Conservation (phyloP, 768 basidiomycete species). For the Kockovaella imperatae region DNA sequence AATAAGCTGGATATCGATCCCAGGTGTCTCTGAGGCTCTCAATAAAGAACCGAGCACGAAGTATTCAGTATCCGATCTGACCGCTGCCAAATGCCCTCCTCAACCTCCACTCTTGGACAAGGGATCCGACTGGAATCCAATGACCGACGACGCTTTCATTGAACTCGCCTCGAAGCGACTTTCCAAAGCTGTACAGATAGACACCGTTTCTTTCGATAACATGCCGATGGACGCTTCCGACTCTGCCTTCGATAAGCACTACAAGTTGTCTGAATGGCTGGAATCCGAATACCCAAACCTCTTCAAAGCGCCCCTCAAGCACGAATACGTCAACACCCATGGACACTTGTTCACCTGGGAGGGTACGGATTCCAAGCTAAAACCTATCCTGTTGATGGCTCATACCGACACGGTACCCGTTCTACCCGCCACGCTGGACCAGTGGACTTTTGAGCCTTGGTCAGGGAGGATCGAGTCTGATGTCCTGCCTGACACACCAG, state of each 20-base stretch:
- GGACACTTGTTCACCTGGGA: conserved; percentile 69
- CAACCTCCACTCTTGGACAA: conserved; percentile 23
- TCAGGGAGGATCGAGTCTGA: conserved; percentile 48
- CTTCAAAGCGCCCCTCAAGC: conserved; percentile 45
- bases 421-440: conserved; percentile 51
- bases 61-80: too few relatives aligned
- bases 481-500: conserved; percentile 35
- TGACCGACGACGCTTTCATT: conserved; percentile 20
- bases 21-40: too few relatives aligned
- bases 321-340: conserved; percentile 68
- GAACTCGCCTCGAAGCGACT: conserved; percentile 26
- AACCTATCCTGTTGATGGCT: conserved; percentile 55
- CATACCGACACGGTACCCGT: conserved; percentile 63
- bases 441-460: conserved; percentile 60
- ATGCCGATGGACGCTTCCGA: conserved; percentile 19
- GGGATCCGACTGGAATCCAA: conserved; percentile 28
- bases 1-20: too few relatives aligned
- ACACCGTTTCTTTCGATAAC: conserved; percentile 40
- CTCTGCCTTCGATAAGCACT: conserved; percentile 29
- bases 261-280: conserved; percentile 31
- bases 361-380: conserved; percentile 55
- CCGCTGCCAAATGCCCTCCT: conserved; percentile 27
- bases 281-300: conserved; percentile 33
- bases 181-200: conserved; percentile 30
- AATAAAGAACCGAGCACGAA: too few relatives aligned